Evolutionary conservation across 345 rosid species (phyloP), one percentile per base, ranked within the genome.

Genomic region (Eutrema japonicum): DNA sequence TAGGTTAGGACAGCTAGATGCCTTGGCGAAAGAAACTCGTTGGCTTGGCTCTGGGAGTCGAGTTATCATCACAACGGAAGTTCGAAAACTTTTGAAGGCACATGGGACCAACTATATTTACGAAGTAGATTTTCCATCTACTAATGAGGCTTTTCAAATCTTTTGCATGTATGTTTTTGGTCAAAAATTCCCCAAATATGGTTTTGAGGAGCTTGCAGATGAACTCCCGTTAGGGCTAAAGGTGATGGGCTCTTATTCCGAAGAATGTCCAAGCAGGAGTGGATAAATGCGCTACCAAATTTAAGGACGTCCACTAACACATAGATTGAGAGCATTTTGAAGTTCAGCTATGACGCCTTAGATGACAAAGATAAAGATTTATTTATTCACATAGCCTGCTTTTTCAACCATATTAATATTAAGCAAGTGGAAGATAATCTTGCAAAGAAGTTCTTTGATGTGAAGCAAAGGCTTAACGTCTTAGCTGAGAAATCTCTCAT

Each of bases 401-500:
- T 53, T 13, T 53, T 53, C 37, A 53, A 53, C 18, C 3, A 45
- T 13, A 0, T 13, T 10, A 7, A 45, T 1, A 13, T 53, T 30
- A 7, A 53, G 18, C 30, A 9, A 53, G 18, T 53, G 12, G 58
- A 53, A 30, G 36, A 53, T 11, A 5, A 3, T 53, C 58, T 53
- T 12, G 37, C 0, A 5, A 7, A 7, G 58, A 53, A 8, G 2
- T 53, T 53, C 16, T 5, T 11, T 37, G 9, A 30, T 35, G 33
- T 30, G 58, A 53, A 10, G 7, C 58, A 53, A 6, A 18, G 58
- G 5, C 38, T 53, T 53, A 9, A 13, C 18, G 13, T 30, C 18
- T 53, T 53, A 30, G 58, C 38, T 53, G 58, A 53, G 1, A 53
- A 35, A 53, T 53, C 58, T 53, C 37, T 53, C 33, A 53, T 53